Evolutionary conservation across 2,329 filamentous ascomycete species (phyloP), one percentile per base, ranked within the genome.

Genomic region (Eurotiales sp.): DNA sequence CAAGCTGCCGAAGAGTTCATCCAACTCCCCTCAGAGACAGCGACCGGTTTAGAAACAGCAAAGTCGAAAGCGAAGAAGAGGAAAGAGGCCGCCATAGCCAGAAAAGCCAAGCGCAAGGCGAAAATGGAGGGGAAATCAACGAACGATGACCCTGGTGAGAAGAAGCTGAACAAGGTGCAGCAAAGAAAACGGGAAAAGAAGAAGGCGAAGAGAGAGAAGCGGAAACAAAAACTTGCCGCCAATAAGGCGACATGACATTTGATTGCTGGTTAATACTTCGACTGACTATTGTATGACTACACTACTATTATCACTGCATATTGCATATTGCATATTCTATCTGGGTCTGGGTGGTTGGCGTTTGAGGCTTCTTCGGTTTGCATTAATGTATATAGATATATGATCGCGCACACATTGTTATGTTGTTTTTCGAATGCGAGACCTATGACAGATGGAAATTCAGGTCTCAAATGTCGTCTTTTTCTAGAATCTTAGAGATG

Each of bases 41-140:
- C 27, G 6, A 30, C 27, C 17, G 36, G 36, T 3, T 25, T 40
- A 25, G 47, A 46, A 34, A 54, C 42, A 12, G 52, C 52, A 39
- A 54, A 51, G 37, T n/a, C 42, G 30, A 54, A 54, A 39, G 43
- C 46, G 8, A 55, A 40, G 34, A 47, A 52, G 30, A 50, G 37
- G 30, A 55, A 48, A 37, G 48, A 52, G 8, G 43, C 43, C 15
- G 4, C 34, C 21, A 32, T 45, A 7, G 53, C 41, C 8, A 52
- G 42, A 29, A 50, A 44, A 21, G 49, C 48, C 10, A 34, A 42
- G 21, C 40, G 43, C 12, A 37, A 49, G 39, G 50, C 30, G 12
- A 52, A 27, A 22, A 42, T 30, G 17, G 46, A 49, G 19, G 53
- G 12, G 12, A 52, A 50, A 19, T 15, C 32, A 36, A 36, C n/a